Base-by-base conservation (phyloP, 2,329 filamentous ascomycete genomes). In the Scorias spongiosa region DNA sequence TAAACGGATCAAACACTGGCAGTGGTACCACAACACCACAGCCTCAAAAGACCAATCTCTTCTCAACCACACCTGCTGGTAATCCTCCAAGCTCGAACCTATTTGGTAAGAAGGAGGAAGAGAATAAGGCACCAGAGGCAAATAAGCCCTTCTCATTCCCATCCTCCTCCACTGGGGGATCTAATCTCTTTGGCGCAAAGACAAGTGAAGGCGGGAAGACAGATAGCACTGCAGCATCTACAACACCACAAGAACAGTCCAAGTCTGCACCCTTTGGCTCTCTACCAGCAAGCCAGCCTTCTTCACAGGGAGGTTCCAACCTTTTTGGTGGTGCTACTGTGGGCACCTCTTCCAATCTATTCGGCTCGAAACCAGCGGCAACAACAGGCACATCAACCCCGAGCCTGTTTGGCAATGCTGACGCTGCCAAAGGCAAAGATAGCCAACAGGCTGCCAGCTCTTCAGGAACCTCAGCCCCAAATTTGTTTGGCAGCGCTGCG, bases 11-110 rank as follows among this genome's bases (percentile, higher is more conserved):
- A 10, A 45, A 45, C 10, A 39, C 38, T 11, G 36, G 42, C 11
- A 48, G 41, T 30, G 49, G 46, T 14, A 44, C 46, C 9, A 51
- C 45, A 14, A 56, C 55, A 4, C 54, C 55, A 5, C 50, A 55
- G 29, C 43, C 47, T 5, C 52, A 48, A 44, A 53, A 53, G 32
- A 30, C 38, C 18, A 44, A 48, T 30, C 40, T 48, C 10, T 44
- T 46, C 9, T 54, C 51, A 10, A 55, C 53, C 11, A 57, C 55
- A n/a, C 55, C 55, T 8, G 54, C 54, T 29, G 63, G 57, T 41
- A 46, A 56, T 36, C 52, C 52, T 26, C 50, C 54, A 10, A 10
- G 29, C 17, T 34, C 29, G 11, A 38, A 34, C n/a, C 39, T 41
- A 3, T 48, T 45, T 37, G 43, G 46, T 28, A 44, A 47, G 40